Conservation (phyloP, 108 stramenopile genomes). For the Hondaea fermentalgiana region DNA sequence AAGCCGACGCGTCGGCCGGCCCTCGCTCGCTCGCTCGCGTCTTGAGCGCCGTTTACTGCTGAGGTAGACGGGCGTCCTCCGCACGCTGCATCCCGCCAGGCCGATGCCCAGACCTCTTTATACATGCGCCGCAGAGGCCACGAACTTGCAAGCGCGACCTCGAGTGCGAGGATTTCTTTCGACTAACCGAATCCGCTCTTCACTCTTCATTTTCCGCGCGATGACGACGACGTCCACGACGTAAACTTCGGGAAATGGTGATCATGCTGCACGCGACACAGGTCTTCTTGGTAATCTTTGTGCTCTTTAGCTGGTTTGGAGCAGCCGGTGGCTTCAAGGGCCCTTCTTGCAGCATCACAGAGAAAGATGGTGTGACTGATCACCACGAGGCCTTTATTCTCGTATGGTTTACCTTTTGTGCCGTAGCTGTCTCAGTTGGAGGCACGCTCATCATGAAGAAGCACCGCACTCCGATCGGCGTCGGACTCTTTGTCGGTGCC, state of each 20-base stretch:
- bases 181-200: too few relatives aligned
- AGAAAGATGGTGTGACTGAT: background rate
- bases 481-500: background rate
- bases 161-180: too few relatives aligned
- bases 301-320: conserved; percentile 5
- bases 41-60: too few relatives aligned
- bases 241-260: background rate
- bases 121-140: too few relatives aligned
- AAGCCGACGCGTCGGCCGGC: too few relatives aligned
- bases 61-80: too few relatives aligned
- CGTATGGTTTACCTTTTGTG: background rate
- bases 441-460: conserved; percentile 16
- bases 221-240: too few relatives aligned
- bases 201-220: too few relatives aligned
- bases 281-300: background rate
- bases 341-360: background rate
- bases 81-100: too few relatives aligned
- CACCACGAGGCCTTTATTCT: conserved; percentile 15
- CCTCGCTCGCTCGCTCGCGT: too few relatives aligned
- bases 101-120: too few relatives aligned
- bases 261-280: background rate
- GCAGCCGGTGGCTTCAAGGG: background rate
- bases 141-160: too few relatives aligned
- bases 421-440: background rate
- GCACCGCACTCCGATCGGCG: conserved; percentile 10